Evolutionary conservation across 768 basidiomycete genomes (phyloP).

Genomic region (Sarcodon sp.): DNA sequence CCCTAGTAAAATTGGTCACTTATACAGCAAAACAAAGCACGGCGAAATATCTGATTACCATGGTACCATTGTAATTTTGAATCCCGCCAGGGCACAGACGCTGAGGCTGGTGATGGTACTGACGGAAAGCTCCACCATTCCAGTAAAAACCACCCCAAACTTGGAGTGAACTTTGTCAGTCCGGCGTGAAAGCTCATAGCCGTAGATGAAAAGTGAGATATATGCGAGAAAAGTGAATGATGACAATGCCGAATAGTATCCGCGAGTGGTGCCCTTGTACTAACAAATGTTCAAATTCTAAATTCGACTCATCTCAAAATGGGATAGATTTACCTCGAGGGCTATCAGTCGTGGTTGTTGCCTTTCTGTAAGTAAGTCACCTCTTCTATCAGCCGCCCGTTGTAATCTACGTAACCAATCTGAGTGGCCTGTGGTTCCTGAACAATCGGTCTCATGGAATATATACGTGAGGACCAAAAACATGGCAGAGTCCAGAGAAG

Average conservation of each 20-base stretch:
- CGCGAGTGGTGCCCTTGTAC: slow-evolving; percentile 29
- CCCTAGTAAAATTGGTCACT: slow-evolving; percentile 30
- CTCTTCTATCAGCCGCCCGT: slow-evolving; percentile 22
- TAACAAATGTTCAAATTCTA: slow-evolving; percentile 22
- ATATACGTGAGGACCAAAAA: slow-evolving; percentile 76
- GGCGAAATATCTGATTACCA: slow-evolving; percentile 36
- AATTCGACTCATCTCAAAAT: not conserved
- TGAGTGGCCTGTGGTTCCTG: slow-evolving; percentile 45
- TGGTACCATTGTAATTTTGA: slow-evolving; percentile 81
- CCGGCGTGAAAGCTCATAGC: slow-evolving; percentile 59
- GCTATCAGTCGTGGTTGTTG: slow-evolving; percentile 32
- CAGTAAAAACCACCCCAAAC: slow-evolving; percentile 86
- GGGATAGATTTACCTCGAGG: slow-evolving; percentile 23
- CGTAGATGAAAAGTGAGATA: slow-evolving; percentile 60
- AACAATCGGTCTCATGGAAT: slow-evolving; percentile 65
- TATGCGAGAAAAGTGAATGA: slow-evolving; percentile 70
- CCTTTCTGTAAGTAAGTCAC: slow-evolving; percentile 23
- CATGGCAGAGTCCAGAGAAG: slow-evolving; percentile 45
- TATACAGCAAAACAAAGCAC: not conserved
- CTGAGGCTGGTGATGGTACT: slow-evolving; percentile 92
- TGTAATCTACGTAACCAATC: slow-evolving; percentile 49
- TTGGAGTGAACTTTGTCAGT: slow-evolving; percentile 85
- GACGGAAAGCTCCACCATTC: slow-evolving; percentile 80
- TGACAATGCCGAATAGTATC: slow-evolving; percentile 48
- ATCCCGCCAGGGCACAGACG: slow-evolving; percentile 83